These are phyloP conservation scores for Brasenia schreberi DNA, from an alignment of 164 flowering plant genomes.

Conservation along the genomic window DNA sequence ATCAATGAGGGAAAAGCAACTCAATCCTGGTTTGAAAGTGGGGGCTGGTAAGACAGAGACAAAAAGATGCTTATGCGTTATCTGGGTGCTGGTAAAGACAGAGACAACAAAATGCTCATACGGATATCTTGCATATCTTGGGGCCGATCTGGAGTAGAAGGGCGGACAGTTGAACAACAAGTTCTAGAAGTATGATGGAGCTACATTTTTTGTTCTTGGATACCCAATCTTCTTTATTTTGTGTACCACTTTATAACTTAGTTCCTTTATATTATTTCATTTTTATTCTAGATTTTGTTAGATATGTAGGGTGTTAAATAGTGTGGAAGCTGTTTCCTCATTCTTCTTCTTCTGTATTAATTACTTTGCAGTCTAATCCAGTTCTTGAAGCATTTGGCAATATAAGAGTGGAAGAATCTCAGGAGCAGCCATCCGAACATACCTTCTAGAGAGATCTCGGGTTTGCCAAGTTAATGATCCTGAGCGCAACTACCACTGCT, in stretches of 20 bases:
- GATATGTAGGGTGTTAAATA: no score
- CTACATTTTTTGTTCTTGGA: no score
- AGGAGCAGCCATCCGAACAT: conserved; percentile 73
- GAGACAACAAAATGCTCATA: conserved; percentile 98
- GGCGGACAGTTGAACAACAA: conserved; percentile 30
- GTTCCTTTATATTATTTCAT: neutral
- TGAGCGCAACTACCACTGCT: conserved; percentile 80
- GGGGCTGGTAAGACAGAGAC: conserved; percentile 99
- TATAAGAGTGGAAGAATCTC: conserved; percentile 70
- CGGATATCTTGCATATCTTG: conserved; percentile 97
- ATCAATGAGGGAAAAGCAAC: no score
- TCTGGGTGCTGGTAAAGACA: conserved; percentile 99
- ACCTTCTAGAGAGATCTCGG: conserved; percentile 71
- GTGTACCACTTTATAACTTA: neutral
- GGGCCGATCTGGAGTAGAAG: conserved; percentile 98
- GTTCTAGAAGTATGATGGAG: conserved; percentile 28
- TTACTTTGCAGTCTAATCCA: conserved; percentile 68
- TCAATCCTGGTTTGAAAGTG: conserved; percentile 46
- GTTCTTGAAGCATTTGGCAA: conserved; percentile 88
- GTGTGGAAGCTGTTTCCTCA: no score
- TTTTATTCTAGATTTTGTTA: neutral
- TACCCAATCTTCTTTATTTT: neutral
- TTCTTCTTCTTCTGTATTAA: no score
- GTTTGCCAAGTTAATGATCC: conserved; percentile 78
- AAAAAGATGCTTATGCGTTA: conserved; percentile 98